Evolutionary conservation across 1,284 basidiomycete species (phyloP), one percentile per base, ranked within the genome.

Genomic region (Amylostereum chailletii): DNA sequence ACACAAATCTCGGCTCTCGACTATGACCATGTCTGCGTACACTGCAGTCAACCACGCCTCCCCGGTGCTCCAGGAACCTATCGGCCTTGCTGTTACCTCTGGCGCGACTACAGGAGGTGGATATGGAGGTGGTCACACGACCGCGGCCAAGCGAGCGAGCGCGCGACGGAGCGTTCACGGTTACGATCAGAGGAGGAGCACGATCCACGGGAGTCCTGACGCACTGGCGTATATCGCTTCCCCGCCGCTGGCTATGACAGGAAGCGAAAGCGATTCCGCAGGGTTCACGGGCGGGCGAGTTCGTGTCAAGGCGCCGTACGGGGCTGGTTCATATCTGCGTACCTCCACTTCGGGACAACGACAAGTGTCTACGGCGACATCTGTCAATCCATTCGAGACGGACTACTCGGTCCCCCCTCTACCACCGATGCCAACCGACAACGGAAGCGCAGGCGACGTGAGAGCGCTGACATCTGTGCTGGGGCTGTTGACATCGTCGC

Each of bases 261-360:
- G 8, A 34, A n/a, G 26, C 11, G 46, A 38, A 48, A 34, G 42
- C 46, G 27, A 9, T 44, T 3, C 42, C 42, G 19, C 39, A 49
- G 9, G 42, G 52, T 5, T 43, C 47, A 9, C 55, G 55, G 11
- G 64, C 58, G 55, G 83, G 38, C 77, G 83, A 39, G 76, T 74
- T 41, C 75, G 76, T 41, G 77, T 86, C 54, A 83, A 83, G 62
- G 82, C 81, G 4, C 74, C 83, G 6, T 83, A 86, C 52, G 71
- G 73, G 9, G 68, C 74, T 3, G 74, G 75, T 8, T 66, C 74
- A 2, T 75, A 81, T 57, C 72, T 80, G 44, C 77, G 80, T 34
- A 65, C 65, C 50, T 77, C 80, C 1, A 63, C 62, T 4, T 53
- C 62, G n/a, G 57, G 61, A 8, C 55, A 57, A 27, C 49, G 58